These are phyloP conservation scores for Cucumis melo DNA, from an alignment of 306 rosid genomes.

Conservation along the genomic window DNA sequence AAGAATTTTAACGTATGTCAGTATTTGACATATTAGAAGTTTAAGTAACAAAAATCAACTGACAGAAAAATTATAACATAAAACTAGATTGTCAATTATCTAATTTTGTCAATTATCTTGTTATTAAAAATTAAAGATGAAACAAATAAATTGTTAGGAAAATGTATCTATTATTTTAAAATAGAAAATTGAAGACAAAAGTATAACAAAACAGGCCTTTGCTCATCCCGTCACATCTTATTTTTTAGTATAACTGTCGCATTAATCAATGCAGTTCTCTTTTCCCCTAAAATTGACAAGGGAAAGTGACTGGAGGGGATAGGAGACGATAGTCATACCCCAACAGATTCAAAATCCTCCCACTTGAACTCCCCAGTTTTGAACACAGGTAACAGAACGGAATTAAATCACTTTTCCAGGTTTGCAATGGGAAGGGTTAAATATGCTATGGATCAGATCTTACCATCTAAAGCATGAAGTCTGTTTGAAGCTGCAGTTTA, in stretches of 20 bases:
- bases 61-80: not conserved
- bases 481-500: not conserved
- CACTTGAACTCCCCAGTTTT: not conserved
- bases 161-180: not conserved
- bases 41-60: not conserved
- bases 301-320: not conserved
- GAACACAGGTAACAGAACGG: not conserved
- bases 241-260: not conserved
- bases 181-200: not conserved
- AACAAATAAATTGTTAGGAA: not conserved
- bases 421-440: not conserved
- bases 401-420: not conserved
- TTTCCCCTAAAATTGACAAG: not conserved
- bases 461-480: not conserved
- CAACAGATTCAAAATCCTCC: not conserved
- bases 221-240: not conserved
- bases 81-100: not conserved
- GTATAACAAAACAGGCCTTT: not conserved
- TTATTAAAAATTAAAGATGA: not conserved
- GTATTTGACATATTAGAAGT: not conserved
- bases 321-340: not conserved
- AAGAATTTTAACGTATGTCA: not conserved
- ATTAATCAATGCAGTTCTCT: not conserved
- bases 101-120: not conserved
- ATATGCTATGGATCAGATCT: not conserved